These are phyloP conservation scores for Fraxinus greggii DNA, from an alignment of 305 asterid species.

Conservation along the genomic window DNA sequence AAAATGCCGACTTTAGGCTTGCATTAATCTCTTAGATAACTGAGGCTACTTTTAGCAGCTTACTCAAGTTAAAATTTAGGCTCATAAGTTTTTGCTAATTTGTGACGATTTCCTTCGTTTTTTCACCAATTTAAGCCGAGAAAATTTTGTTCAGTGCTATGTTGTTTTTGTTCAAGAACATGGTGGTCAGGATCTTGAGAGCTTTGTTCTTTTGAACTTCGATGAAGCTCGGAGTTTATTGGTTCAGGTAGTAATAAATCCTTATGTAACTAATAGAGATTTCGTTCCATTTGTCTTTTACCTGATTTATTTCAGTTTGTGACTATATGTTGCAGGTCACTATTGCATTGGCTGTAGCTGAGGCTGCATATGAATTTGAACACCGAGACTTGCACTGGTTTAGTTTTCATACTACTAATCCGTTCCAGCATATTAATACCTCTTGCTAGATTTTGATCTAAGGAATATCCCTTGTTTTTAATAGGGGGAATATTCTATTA, in stretches of 20 bases:
- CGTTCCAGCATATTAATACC: slow-evolving; percentile 18
- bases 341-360: slow-evolving; percentile 81
- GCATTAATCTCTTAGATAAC: slow-evolving; percentile 15
- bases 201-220: slow-evolving; percentile 65
- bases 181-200: slow-evolving; percentile 1
- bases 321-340: slow-evolving; percentile 19
- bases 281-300: slow-evolving; percentile 19
- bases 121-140: slow-evolving; percentile 9
- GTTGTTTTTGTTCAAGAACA: slow-evolving; percentile 51
- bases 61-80: neutral
- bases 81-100: neutral
- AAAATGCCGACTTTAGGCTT: slow-evolving; percentile 12
- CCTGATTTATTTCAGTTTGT: slow-evolving; percentile 18
- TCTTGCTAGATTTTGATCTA: slow-evolving; percentile 22
- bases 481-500: slow-evolving; percentile 89
- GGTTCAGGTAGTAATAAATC: slow-evolving; percentile 55
- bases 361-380: slow-evolving; percentile 60
- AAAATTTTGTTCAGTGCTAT: slow-evolving; percentile 52
- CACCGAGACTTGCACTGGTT: slow-evolving; percentile 93
- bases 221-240: slow-evolving; percentile 83
- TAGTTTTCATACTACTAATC: slow-evolving; percentile 28
- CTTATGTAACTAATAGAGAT: slow-evolving; percentile 1
- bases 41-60: neutral
- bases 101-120: neutral
- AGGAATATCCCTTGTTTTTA: slow-evolving; percentile 21